A percentile compares a stretch with the other conserved stretches of the same genome.
These are phyloP conservation scores for Phytophthora citricola DNA, from an alignment of 352 stramenopile genomes.

Conservation along the genomic window DNA sequence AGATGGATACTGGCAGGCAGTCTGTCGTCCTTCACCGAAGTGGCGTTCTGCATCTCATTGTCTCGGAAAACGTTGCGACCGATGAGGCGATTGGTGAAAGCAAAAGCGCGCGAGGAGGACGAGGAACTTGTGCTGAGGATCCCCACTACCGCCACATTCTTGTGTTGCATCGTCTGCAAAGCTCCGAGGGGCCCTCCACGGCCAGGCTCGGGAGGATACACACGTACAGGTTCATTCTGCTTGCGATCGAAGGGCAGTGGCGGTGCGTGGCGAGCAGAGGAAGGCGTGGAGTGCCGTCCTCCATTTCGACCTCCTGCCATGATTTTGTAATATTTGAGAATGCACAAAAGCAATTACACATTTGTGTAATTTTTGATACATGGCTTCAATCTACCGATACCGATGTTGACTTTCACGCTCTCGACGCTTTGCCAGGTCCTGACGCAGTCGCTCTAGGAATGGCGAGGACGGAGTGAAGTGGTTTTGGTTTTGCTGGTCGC, in stretches of 20 bases:
- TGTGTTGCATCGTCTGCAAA: constrained; percentile 56
- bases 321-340: background rate
- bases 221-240: constrained; percentile 55
- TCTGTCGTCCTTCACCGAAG: constrained; percentile 28
- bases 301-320: constrained; percentile 22
- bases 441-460: constrained; percentile 57
- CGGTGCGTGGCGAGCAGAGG: constrained; percentile 17
- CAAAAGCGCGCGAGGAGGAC: constrained; percentile 40
- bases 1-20: constrained; percentile 57
- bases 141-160: constrained; percentile 55
- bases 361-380: background rate
- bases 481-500: constrained; percentile 6
- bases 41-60: constrained; percentile 33
- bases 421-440: constrained; percentile 55
- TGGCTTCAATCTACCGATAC: constrained; percentile 8
- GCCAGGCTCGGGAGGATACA: constrained; percentile 56
- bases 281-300: constrained; percentile 12
- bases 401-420: constrained; percentile 27
- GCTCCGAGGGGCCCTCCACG: constrained; percentile 15
- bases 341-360: constrained; percentile 6
- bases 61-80: constrained; percentile 58
- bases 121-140: constrained; percentile 50
- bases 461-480: constrained; percentile 14
- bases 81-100: constrained; percentile 72
- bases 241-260: constrained; percentile 40